Evolutionary conservation across 805 yeast genomes (phyloP), one percentile per base, ranked within the genome.

Genomic region (Pichia thaimueangensis): DNA sequence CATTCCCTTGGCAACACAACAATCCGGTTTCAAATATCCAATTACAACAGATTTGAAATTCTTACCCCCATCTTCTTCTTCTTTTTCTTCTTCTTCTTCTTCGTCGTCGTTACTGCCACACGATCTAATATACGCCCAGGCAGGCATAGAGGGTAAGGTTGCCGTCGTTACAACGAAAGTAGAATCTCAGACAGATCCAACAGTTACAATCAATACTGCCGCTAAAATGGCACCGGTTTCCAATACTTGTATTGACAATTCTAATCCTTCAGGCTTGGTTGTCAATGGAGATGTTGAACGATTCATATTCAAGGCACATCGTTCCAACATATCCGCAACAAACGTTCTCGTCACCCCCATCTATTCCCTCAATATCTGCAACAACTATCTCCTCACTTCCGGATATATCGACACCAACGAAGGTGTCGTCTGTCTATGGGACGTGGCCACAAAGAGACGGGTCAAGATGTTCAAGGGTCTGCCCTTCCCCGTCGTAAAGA

Each of bases 271-370:
- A 17, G 45, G 35, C 11, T n/a, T 42, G 17, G 25, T 15, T 11
- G 16, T 37, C 8, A 28, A 34, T 19, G 38, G 21, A 13, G 19
- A 37, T 10, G n/a, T 23, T 6, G 34, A 38, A 17, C 73, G 77
- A 42, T 88, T 80, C 58, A 91, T 95, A 0, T 87, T 87, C 68
- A 78, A 86, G 54, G 82, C 95, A 47, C 96, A 87, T 59, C 63
- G 95, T 25, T 59, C 49, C 21, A 43, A 46, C n/a, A 37, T 52
- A 5, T 41, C 43, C 11, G 58, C 54, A 30, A 47, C 48, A 19
- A 43, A 52, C 13, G 55, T 52, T 13, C 42, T 57, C 17, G 53
- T 55, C 16, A 52, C 56, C 12, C 57, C 64, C 3, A 47, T 59
- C 37, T 50, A 55, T 19, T 35, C 46, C 5, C 21, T 39, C n/a